Base-by-base conservation (phyloP, 768 basidiomycete genomes). In the Lactarius psammicola region DNA sequence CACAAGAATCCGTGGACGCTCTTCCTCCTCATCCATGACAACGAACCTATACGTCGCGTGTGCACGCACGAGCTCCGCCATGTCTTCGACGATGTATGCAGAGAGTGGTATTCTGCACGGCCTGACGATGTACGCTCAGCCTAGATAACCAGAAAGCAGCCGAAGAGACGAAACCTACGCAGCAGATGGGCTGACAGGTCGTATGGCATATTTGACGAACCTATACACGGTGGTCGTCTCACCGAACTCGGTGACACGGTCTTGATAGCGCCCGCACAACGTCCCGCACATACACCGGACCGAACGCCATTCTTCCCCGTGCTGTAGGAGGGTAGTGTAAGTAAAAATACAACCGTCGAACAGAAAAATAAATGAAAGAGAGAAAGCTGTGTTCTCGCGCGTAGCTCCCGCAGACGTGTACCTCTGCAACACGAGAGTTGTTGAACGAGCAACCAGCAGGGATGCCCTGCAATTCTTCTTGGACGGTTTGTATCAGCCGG, bases 401-500 rank as follows among this genome's bases (percentile, higher is more conserved):
- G 95, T 98, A 98, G 95, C 94, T 86, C 90, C 84, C 85, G 82
- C 74, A 68, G 81, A 84, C 82, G 81, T 85, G 73, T 71, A 78
- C 82, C 90, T 92, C 78, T 72, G 72, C 81, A 81, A 80, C 81
- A 82, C 78, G 87, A 85, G 89, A 88, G 93, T 95, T 95, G 94
- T 95, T 93, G 84, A 81, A 79, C 80, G 83, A 85, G 86, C 73
- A 78, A 78, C 75, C 66, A 68, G 72, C 64, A 67, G 61, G 58
- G 70, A 68, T 51, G 46, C 42, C 60, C 60, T 62, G 70, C 67
- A 51, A 49, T 89, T 79, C 55, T 78, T 96, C 72, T 97, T 74
- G 95, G 95, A 92, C 90, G 83, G 69, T 78, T 90, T 89, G 94
- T 95, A 98, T 98, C 95, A 87, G 89, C 90, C 91, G 78, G 77